Base-by-base conservation (phyloP, 768 basidiomycete species). In the Termitomyces sp. region DNA sequence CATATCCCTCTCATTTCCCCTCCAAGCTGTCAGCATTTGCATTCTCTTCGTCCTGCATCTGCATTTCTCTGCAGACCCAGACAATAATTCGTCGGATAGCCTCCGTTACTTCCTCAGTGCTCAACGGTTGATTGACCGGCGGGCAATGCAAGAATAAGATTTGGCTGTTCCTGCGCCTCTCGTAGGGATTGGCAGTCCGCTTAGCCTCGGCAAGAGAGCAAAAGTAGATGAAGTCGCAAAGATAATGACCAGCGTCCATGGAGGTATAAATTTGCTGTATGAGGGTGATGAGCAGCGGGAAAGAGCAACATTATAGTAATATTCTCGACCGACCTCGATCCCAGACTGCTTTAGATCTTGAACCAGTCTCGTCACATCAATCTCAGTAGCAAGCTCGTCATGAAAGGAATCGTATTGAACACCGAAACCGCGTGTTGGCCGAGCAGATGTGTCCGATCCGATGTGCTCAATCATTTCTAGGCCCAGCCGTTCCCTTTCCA, bases 161-260 rank as follows among this genome's bases (percentile, higher is more conserved):
- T 43, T 78, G 77, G 3, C 74, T 75, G 40, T 72, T 72, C 17
- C 73, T 70, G 25, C 72, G 72, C 55, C 75, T 75, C 53, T 76
- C 76, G 43, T 74, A 71, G 3, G 70, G 70, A 48, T 77, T 77
- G 1, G 73, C 72, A 19, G 68, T 74, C 3, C 84, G 80, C 64
- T 78, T 81, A 27, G 81, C 78, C 66, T 89, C 88, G 5, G 86
- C 86, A 27, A 89, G 76, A 10, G 86, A 88, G 64, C 86, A 85
- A 63, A 87, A 91, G 67, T 86, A 88, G 57, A 85, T 79, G 67
- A 86, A 90, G 70, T 90, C 88, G 66, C 85, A 88, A 11, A 89
- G 70, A 67, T 84, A 91, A 66, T 87, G 85, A 0, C 88, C 88
- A 16, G 87, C 84, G 64, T 90, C 88, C 77, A 85, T 80, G 2